Base-by-base conservation (phyloP, 2,329 filamentous ascomycete genomes). In the Arthrobotrys pseudoclavata region DNA sequence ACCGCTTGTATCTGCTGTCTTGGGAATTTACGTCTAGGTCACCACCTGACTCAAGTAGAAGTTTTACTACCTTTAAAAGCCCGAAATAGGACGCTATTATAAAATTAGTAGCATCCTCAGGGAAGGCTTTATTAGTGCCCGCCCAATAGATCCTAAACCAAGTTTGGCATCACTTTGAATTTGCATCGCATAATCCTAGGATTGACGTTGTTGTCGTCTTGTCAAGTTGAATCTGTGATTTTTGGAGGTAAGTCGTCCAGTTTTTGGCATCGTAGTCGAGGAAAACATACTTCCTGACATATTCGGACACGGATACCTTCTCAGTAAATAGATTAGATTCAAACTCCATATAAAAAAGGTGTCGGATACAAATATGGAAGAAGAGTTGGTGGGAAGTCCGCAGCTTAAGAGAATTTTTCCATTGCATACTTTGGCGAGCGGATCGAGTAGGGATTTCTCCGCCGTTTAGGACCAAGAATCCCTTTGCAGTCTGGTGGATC, bases 401-500 rank as follows among this genome's bases (percentile, higher is more conserved):
- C 12, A 67, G 5, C 12, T 6, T 26, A 45, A 67, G 3, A 4
- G 63, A 53, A 4, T 31, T 13, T 29, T 45, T 48, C n/a, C n/a
- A 47, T 22, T 47, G 31, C 7, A 53, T 18, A 40, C 37, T 22
- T n/a, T 12, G 29, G 29, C 7, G 29, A 31, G 29, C 29, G 29
- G 18, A 5, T 64, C 15, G 40, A 13, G 7, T 3, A 67, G 13
- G 29, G 29, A 31, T 31, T 31, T 74, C 22, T n/a, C 37, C 15
- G 9, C 12, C 37, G 67, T 74, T 61, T 50, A 2, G 52, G 29
- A 57, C 9, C 34, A 85, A 70, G 74, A 85, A 85, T 48, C 84
- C 83, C 63, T 81, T 84, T 0, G 83, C 84, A 0, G 84, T 85
- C 74, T 85, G 83, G 31, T 85, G 84, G 34, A 85, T 79, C 4